Percentiles rank a stretch among this genome's conserved stretches.
Conservation (phyloP, 805 yeast species). For the Wickerhamomyces silvicola region DNA sequence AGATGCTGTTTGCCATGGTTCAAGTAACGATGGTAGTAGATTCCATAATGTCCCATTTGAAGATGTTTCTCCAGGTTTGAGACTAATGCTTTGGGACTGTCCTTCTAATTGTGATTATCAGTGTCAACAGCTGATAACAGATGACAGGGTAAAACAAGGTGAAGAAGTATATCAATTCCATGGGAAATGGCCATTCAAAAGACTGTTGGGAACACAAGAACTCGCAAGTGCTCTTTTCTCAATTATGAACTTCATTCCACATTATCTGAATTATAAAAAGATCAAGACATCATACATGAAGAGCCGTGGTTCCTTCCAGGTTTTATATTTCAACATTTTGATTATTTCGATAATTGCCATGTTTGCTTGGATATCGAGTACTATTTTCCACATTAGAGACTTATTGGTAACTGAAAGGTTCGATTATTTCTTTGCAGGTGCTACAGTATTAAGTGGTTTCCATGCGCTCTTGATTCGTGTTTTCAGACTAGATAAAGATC, state of each 20-base stretch:
- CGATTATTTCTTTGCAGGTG: conserved; percentile 91
- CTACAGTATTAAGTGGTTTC: conserved; percentile 76
- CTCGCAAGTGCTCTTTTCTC: conserved; percentile 75
- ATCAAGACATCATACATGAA: conserved; percentile 14
- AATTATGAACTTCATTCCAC: conserved; percentile 62
- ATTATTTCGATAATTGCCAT: conserved; percentile 58
- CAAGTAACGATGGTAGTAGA: not conserved
- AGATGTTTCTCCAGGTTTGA: conserved; percentile 19
- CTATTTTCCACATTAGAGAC: conserved; percentile 87
- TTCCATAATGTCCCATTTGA: conserved; percentile 8
- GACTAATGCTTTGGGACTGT: conserved; percentile 66
- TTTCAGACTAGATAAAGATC: conserved; percentile 45
- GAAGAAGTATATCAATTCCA: conserved; percentile 76
- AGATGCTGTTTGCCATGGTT: conserved; percentile 1
- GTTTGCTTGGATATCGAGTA: conserved; percentile 83
- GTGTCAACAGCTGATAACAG: conserved; percentile 77
- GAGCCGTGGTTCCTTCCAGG: conserved; percentile 6
- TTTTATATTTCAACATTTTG: conserved; percentile 29
- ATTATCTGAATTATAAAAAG: conserved; percentile 39
- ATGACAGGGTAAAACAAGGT: conserved; percentile 37
- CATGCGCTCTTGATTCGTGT: conserved; percentile 60
- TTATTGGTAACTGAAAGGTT: conserved; percentile 69
- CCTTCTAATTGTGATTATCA: conserved; percentile 82
- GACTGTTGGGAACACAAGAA: conserved; percentile 82
- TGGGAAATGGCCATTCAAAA: conserved; percentile 93